Evolutionary conservation across 148 eudicot species (phyloP).

Genomic region (Chenopodium formosanum): DNA sequence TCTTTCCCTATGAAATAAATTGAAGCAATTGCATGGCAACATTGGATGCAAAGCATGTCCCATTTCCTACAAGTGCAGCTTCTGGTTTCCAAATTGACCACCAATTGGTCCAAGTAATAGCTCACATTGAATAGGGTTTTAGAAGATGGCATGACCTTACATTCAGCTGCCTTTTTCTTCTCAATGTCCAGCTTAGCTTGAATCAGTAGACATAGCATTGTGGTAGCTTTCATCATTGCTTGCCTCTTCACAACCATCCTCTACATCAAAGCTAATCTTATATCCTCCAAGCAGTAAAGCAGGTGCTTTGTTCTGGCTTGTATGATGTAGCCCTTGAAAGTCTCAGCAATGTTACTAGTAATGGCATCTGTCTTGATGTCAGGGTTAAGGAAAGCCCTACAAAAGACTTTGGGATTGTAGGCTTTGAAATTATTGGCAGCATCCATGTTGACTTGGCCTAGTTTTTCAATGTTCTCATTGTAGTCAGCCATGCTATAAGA

Average conservation of each 20-base stretch:
- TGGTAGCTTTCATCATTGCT: background rate
- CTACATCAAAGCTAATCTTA: background rate
- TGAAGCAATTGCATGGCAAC: background rate
- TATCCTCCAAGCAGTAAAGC: background rate
- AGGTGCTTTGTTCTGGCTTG: constrained; percentile 1
- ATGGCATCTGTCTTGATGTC: background rate
- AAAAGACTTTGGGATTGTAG: background rate
- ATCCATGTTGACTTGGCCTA: background rate
- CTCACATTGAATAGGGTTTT: background rate
- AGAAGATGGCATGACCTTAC: background rate
- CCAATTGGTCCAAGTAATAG: background rate
- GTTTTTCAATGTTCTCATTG: too few relatives aligned
- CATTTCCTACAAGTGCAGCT: background rate
- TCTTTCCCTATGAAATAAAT: background rate
- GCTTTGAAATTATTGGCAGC: background rate
- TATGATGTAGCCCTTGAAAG: background rate
- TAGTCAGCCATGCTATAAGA: background rate
- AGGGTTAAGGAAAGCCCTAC: background rate
- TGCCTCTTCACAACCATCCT: background rate
- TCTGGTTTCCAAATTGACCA: background rate
- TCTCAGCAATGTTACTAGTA: background rate
- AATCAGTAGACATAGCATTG: background rate
- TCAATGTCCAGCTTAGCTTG: background rate
- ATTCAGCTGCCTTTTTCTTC: background rate
- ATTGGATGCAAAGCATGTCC: background rate